Percentiles rank a stretch among this genome's conserved stretches.
phyloP scores from a whole-genome alignment of 495 filamentous ascomycete genomes.

The Hypomontagnella submonticulosa region DNA sequence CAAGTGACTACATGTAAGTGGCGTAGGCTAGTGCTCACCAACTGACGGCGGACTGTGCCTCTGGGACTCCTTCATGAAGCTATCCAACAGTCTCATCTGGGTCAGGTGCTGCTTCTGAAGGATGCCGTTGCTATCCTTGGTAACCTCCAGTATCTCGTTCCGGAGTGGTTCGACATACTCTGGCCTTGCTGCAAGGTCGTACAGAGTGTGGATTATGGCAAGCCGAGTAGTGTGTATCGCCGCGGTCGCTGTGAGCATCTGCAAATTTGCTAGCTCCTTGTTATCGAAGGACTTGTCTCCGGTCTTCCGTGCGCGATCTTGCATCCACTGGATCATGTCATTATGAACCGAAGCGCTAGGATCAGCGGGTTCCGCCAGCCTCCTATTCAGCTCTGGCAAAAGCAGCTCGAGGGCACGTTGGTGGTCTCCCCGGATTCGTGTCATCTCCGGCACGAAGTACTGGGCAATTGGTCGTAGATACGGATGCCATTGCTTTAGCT shows the following conservation, averaged over 20 bases:
- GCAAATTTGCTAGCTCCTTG: slow-evolving; percentile 45
- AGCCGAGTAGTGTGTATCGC: slow-evolving; percentile 50
- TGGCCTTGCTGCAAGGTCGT: slow-evolving; percentile 60
- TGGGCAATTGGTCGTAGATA: slow-evolving; percentile 46
- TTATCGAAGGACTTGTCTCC: slow-evolving; percentile 40
- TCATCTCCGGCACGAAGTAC: slow-evolving; percentile 49
- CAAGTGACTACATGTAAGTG: neutral
- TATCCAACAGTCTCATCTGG: slow-evolving; percentile 62
- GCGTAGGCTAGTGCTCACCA: slow-evolving; percentile 47
- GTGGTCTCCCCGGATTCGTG: slow-evolving; percentile 42
- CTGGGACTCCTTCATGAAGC: slow-evolving; percentile 63
- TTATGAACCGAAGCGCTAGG: slow-evolving; percentile 14
- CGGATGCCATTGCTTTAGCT: slow-evolving; percentile 47
- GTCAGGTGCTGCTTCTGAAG: slow-evolving; percentile 51
- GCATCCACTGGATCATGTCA: slow-evolving; percentile 48
- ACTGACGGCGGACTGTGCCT: slow-evolving; percentile 51
- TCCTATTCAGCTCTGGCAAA: slow-evolving; percentile 40
- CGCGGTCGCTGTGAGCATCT: slow-evolving; percentile 47
- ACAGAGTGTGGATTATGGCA: slow-evolving; percentile 48
- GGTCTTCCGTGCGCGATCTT: slow-evolving; percentile 40
- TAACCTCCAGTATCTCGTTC: slow-evolving; percentile 59
- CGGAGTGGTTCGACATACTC: slow-evolving; percentile 59
- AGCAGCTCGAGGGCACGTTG: slow-evolving; percentile 42
- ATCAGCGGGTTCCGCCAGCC: slow-evolving; percentile 20
- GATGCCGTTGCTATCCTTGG: slow-evolving; percentile 45